Evolutionary conservation across 2,329 filamentous ascomycete species (phyloP).

Genomic region (Fusarium falciforme): DNA sequence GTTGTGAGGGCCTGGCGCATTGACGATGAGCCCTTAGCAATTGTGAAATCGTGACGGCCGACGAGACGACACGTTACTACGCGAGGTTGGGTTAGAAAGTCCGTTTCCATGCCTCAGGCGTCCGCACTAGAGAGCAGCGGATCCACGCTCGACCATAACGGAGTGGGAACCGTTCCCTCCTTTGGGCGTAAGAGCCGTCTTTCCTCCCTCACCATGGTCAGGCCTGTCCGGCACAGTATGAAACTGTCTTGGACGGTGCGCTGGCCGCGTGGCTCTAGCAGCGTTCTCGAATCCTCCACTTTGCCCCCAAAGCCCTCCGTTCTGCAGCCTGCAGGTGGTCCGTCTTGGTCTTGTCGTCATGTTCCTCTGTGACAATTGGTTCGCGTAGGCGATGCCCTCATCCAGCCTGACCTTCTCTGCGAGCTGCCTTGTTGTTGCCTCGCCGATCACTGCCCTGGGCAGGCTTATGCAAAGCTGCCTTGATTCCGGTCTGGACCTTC

Average conservation of each 20-base stretch:
- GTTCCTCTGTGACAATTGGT: slow-evolving; percentile 8
- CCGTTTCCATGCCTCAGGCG: slow-evolving; percentile 28
- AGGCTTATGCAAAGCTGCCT: slow-evolving; percentile 18
- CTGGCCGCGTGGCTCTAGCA: slow-evolving; percentile 28
- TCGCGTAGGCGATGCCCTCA: not conserved
- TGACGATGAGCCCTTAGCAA: slow-evolving; percentile 7
- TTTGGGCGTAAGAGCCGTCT: slow-evolving; percentile 30
- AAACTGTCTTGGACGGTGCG: slow-evolving; percentile 28
- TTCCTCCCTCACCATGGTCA: slow-evolving; percentile 20
- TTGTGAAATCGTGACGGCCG: slow-evolving; percentile 13
- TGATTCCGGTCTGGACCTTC: slow-evolving; percentile 4
- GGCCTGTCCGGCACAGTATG: slow-evolving; percentile 34
- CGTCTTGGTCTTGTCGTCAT: not conserved
- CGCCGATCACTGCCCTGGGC: slow-evolving; percentile 18
- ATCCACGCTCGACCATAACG: slow-evolving; percentile 19
- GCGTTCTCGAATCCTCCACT: slow-evolving; percentile 17
- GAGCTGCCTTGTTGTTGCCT: slow-evolving; percentile 25
- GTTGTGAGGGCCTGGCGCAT: slow-evolving; percentile 1
- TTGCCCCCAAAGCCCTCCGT: slow-evolving; percentile 26
- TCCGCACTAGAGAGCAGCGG: slow-evolving; percentile 21
- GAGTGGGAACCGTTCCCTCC: slow-evolving; percentile 28
- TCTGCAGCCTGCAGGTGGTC: slow-evolving; percentile 20
- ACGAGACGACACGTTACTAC: slow-evolving; percentile 4
- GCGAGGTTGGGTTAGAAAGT: not conserved
- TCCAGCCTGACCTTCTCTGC: slow-evolving; percentile 8